Percentiles rank a stretch among this genome's conserved stretches.
These are phyloP conservation scores for Excoecaria agallocha DNA, from an alignment of 345 rosid genomes.

Conservation along the genomic window DNA sequence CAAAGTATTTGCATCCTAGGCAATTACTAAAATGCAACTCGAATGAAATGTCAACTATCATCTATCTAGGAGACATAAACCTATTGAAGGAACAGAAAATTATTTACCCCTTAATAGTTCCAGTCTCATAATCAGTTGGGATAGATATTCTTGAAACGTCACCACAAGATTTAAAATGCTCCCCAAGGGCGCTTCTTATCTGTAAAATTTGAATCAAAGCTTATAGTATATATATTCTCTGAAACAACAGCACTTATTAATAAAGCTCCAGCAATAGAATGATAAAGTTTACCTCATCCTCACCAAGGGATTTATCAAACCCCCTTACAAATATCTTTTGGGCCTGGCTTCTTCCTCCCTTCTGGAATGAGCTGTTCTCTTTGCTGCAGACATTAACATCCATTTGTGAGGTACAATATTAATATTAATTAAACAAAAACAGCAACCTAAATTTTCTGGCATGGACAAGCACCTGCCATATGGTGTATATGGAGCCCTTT, in stretches of 20 bases:
- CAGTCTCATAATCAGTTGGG: slow-evolving; percentile 68
- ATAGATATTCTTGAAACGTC: slow-evolving; percentile 53
- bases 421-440: background rate
- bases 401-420: background rate
- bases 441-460: background rate
- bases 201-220: slow-evolving; percentile 19
- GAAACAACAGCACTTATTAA: too few species aligned
- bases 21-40: background rate
- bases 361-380: slow-evolving; percentile 45
- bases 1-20: background rate
- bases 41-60: background rate
- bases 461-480: slow-evolving; percentile 49
- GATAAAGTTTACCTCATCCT: slow-evolving; percentile 47
- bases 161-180: slow-evolving; percentile 74
- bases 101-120: slow-evolving; percentile 69
- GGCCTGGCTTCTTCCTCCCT: slow-evolving; percentile 42
- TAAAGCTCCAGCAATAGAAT: background rate
- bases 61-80: background rate
- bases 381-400: slow-evolving; percentile 35
- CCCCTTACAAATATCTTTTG: slow-evolving; percentile 55
- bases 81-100: background rate
- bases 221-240: too few species aligned
- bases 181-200: slow-evolving; percentile 48
- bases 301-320: slow-evolving; percentile 48
- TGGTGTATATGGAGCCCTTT: slow-evolving; percentile 48